Percentiles rank a stretch among this genome's conserved stretches.
phyloP scores from a whole-genome alignment of 2,329 filamentous ascomycete genomes.

The Neonectria ditissima region DNA sequence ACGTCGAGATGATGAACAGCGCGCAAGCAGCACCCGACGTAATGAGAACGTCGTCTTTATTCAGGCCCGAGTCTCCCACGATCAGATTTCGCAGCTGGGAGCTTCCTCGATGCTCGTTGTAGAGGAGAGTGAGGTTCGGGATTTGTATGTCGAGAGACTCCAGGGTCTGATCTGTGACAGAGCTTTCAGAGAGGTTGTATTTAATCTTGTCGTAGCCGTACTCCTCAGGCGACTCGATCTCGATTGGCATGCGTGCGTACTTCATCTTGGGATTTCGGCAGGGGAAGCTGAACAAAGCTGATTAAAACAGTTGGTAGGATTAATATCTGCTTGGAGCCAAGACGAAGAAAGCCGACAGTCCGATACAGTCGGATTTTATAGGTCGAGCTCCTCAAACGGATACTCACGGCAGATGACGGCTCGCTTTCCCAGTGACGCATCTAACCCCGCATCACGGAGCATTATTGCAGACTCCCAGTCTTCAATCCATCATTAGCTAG shows the following conservation, averaged over 20 bases:
- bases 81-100: conserved; percentile 30
- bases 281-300: background rate
- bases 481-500: too few species aligned
- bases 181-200: conserved; percentile 42
- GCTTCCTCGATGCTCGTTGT: conserved; percentile 39
- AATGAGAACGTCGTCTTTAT: conserved; percentile 36
- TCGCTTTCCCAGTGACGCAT: too few species aligned
- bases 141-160: conserved; percentile 31
- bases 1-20: conserved; percentile 38
- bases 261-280: conserved; percentile 37
- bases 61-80: conserved; percentile 23
- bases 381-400: too few species aligned
- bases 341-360: too few species aligned
- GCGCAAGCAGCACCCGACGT: conserved; percentile 38
- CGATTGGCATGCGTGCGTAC: conserved; percentile 42
- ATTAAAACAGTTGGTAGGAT: background rate
- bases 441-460: too few species aligned
- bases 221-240: conserved; percentile 43
- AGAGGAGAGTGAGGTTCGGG: conserved; percentile 34
- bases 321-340: background rate
- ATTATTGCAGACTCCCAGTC: too few species aligned
- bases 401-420: too few species aligned
- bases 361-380: too few species aligned
- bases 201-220: conserved; percentile 38
- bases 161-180: conserved; percentile 39